These are phyloP conservation scores for Apiospora marii DNA, from an alignment of 2,329 filamentous ascomycete genomes.

Conservation along the genomic window DNA sequence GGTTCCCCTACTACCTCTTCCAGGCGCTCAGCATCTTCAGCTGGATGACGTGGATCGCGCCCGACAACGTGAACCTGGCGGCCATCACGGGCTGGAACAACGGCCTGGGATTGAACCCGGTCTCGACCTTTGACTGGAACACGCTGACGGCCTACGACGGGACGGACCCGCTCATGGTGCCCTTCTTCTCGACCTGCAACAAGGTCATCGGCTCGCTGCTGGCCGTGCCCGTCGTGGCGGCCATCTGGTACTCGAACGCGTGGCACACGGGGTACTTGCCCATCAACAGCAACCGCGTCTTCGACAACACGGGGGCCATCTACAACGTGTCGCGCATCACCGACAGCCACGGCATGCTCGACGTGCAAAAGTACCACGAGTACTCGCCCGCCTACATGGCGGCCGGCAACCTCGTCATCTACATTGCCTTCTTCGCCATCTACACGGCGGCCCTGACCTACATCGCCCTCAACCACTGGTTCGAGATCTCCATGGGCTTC, in stretches of 20 bases:
- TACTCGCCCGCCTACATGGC: conserved; percentile 65
- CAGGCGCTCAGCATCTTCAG: conserved; percentile 57
- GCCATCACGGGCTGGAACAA: conserved; percentile 49
- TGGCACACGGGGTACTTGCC: conserved; percentile 67
- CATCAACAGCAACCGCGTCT: conserved; percentile 60
- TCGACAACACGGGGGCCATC: conserved; percentile 61
- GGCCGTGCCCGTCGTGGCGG: conserved; percentile 62
- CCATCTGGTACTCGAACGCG: conserved; percentile 65
- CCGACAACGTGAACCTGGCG: conserved; percentile 55
- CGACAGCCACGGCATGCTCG: conserved; percentile 54
- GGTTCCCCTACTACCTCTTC: conserved; percentile 59
- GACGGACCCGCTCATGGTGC: conserved; percentile 39
- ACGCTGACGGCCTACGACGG: conserved; percentile 34
- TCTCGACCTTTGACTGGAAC: conserved; percentile 53
- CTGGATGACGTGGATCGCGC: conserved; percentile 56
- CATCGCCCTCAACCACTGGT: conserved; percentile 48
- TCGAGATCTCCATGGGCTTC: conserved; percentile 55
- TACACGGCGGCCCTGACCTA: conserved; percentile 54
- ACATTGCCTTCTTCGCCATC: conserved; percentile 62
- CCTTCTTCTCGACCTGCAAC: conserved; percentile 68
- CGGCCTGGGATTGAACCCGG: conserved; percentile 53
- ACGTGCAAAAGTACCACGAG: conserved; percentile 57
- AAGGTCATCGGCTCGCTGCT: conserved; percentile 64
- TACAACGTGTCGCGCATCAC: conserved; percentile 64
- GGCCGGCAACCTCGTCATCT: conserved; percentile 52